Percentiles rank a stretch among this genome's conserved stretches.
phyloP scores from a whole-genome alignment of 495 filamentous ascomycete species.

The Hypoxylon perforatum region DNA sequence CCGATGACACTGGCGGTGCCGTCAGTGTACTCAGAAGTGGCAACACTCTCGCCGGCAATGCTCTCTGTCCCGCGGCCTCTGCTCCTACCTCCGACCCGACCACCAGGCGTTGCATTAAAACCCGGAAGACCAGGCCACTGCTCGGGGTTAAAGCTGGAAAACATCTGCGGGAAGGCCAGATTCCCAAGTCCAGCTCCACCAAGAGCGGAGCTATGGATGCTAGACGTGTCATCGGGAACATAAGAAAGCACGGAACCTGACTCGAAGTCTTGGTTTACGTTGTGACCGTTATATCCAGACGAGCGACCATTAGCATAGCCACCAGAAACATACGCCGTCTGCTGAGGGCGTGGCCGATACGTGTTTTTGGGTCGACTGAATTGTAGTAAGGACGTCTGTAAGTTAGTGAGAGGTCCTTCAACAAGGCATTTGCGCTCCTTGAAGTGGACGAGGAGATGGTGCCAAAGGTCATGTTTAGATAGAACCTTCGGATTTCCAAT shows the following conservation, averaged over 20 bases:
- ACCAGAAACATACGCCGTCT: conserved; percentile 72
- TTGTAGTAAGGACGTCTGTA: conserved; percentile 93
- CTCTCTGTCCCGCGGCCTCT: conserved; percentile 75
- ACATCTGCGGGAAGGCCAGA: conserved; percentile 93
- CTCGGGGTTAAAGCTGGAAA: conserved; percentile 87
- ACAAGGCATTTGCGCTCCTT: conserved; percentile 97
- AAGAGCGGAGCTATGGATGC: conserved; percentile 90
- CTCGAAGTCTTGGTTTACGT: conserved; percentile 77
- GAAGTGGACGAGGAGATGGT: conserved; percentile 95
- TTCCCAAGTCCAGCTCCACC: conserved; percentile 79
- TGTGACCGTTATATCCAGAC: conserved; percentile 59
- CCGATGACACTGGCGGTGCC: conserved; percentile 79
- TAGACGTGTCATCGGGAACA: conserved; percentile 97
- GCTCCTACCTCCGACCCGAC: conserved; percentile 59
- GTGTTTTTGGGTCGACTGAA: conserved; percentile 93
- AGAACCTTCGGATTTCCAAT: conserved; percentile 98
- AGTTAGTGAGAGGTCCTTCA: conserved; percentile 94
- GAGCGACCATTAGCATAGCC: conserved; percentile 68
- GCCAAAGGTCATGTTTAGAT: conserved; percentile 98
- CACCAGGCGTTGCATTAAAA: conserved; percentile 69
- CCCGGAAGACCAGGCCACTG: conserved; percentile 86
- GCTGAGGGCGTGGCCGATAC: conserved; percentile 78
- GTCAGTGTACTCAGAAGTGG: conserved; percentile 88
- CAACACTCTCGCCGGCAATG: conserved; percentile 89
- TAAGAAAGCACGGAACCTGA: conserved; percentile 89